Conservation (phyloP, 2,329 filamentous ascomycete genomes). For the Fusarium ambrosium region DNA sequence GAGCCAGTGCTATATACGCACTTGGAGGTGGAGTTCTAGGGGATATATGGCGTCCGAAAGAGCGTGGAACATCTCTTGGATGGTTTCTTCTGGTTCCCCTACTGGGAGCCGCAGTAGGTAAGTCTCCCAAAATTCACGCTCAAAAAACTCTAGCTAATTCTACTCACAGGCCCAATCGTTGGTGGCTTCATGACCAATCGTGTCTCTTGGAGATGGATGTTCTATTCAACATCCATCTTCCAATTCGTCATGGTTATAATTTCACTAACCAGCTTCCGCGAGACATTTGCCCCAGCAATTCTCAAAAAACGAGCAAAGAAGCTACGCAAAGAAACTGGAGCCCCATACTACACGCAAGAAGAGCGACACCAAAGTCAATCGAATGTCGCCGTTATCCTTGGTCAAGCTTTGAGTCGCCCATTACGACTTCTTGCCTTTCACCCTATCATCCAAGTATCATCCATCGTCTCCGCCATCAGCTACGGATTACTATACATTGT, state of each 20-base stretch:
- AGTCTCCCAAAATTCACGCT: neutral
- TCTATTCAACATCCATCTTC: conserved; percentile 60
- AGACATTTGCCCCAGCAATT: conserved; percentile 56
- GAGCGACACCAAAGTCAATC: conserved; percentile 53
- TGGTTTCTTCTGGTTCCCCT: conserved; percentile 57
- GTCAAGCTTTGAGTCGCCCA: conserved; percentile 63
- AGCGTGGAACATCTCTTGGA: conserved; percentile 58
- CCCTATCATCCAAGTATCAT: conserved; percentile 70
- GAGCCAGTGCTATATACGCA: conserved; percentile 60
- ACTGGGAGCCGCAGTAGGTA: conserved; percentile 55
- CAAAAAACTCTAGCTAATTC: neutral
- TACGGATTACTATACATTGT: conserved; percentile 76
- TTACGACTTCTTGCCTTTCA: conserved; percentile 69
- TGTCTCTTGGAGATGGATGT: conserved; percentile 61
- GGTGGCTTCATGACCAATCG: conserved; percentile 56
- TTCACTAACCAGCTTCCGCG: conserved; percentile 51
- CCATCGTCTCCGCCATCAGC: conserved; percentile 68
- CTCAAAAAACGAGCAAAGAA: conserved; percentile 51
- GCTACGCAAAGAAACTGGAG: conserved; percentile 50
- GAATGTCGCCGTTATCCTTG: conserved; percentile 46
- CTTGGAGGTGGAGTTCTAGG: conserved; percentile 62
- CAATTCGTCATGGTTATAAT: conserved; percentile 54
- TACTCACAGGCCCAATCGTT: conserved; percentile 50
- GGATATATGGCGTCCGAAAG: conserved; percentile 61
- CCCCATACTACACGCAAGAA: conserved; percentile 51